Evolutionary conservation across 345 rosid genomes (phyloP).

Genomic region (Salix brachista): DNA sequence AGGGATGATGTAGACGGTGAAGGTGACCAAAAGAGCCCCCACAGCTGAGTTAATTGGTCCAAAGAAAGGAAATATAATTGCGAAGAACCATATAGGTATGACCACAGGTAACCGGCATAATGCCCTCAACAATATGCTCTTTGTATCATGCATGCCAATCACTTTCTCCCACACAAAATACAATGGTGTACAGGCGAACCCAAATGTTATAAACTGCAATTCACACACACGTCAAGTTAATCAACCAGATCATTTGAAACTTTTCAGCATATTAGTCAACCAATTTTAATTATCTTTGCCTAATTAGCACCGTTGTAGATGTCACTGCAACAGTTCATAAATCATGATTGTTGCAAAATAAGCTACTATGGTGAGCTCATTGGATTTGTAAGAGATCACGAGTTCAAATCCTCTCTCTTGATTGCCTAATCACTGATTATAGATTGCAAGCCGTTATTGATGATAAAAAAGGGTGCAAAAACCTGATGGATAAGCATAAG

Average conservation of each 20-base stretch:
- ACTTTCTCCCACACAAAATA: constrained; percentile 94
- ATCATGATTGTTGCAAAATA: background rate
- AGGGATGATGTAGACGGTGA: constrained; percentile 88
- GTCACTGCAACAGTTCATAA: background rate
- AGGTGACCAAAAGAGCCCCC: constrained; percentile 77
- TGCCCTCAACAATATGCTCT: constrained; percentile 67
- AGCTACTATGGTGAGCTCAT: too few species aligned
- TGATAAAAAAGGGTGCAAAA: background rate
- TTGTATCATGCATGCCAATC: constrained; percentile 71
- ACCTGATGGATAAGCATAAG: constrained; percentile 91
- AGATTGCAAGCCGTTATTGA: too few species aligned
- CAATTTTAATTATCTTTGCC: background rate
- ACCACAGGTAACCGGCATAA: constrained; percentile 68
- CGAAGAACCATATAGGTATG: constrained; percentile 80
- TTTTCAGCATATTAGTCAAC: background rate
- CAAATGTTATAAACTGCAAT: constrained; percentile 78
- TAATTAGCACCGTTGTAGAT: background rate
- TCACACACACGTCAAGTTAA: background rate
- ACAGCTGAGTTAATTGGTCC: constrained; percentile 91
- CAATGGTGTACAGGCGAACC: constrained; percentile 75
- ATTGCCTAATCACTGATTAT: too few species aligned
- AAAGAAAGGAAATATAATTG: constrained; percentile 81
- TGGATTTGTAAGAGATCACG: too few species aligned
- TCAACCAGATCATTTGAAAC: background rate
- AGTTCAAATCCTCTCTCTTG: too few species aligned